These are phyloP conservation scores for Lyophyllum decastes DNA, from an alignment of 768 basidiomycete genomes.

Conservation along the genomic window DNA sequence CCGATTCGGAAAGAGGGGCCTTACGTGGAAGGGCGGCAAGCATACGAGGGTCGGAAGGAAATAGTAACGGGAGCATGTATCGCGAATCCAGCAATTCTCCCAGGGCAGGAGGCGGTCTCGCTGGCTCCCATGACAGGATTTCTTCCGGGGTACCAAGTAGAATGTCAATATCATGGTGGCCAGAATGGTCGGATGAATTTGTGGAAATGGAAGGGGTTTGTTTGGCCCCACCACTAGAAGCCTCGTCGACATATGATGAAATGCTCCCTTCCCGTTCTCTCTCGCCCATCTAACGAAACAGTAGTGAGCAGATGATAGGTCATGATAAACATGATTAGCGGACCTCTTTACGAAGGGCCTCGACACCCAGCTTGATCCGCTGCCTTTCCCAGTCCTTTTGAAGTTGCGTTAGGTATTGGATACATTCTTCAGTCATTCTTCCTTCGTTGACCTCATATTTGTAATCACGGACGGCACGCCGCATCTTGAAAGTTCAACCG, in stretches of 20 bases:
- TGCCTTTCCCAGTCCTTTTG: slow-evolving; percentile 98
- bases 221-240: slow-evolving; percentile 27
- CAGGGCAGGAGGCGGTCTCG: slow-evolving; percentile 74
- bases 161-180: slow-evolving; percentile 67
- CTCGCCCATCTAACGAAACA: slow-evolving; percentile 55
- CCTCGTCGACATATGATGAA: slow-evolving; percentile 50
- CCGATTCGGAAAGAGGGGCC: slow-evolving; percentile 33
- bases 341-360: slow-evolving; percentile 83
- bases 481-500: slow-evolving; percentile 59
- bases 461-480: slow-evolving; percentile 90
- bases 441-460: slow-evolving; percentile 93
- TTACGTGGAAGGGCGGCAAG: slow-evolving; percentile 69
- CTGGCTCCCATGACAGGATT: slow-evolving; percentile 75
- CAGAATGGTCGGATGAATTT: slow-evolving; percentile 34
- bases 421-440: slow-evolving; percentile 92
- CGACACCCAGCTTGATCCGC: slow-evolving; percentile 83
- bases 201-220: slow-evolving; percentile 37
- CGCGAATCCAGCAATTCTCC: slow-evolving; percentile 93
- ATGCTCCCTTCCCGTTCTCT: slow-evolving; percentile 64
- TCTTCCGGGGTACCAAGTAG: slow-evolving; percentile 74
- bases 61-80: slow-evolving; percentile 86
- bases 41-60: slow-evolving; percentile 80
- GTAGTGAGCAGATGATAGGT: slow-evolving; percentile 5
- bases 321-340: slow-evolving; percentile 6
- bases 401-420: slow-evolving; percentile 90